phyloP scores from a whole-genome alignment of 202 grass and related monocot species.

The Eragrostis tef region DNA sequence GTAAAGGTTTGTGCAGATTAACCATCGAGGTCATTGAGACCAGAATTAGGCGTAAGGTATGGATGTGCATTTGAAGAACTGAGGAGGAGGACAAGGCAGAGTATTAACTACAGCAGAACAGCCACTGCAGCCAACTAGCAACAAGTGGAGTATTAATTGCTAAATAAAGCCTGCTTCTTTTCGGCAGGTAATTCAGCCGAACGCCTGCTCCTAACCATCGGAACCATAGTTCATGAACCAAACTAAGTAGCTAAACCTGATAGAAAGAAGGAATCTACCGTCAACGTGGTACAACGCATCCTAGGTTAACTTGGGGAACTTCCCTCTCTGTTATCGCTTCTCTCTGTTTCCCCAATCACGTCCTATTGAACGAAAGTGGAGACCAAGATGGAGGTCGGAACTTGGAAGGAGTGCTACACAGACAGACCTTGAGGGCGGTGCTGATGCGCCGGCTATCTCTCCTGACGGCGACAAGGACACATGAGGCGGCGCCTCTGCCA shows the following conservation, averaged over 20 bases:
- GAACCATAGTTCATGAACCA: neutral
- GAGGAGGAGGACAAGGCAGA: neutral
- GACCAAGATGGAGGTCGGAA: neutral
- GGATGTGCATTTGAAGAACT: neutral
- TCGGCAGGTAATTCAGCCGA: neutral
- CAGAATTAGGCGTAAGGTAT: neutral
- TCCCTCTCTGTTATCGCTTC: neutral
- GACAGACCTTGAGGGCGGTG: conserved; percentile 51
- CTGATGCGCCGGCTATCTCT: conserved; percentile 12
- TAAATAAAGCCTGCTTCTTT: neutral
- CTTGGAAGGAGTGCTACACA: neutral
- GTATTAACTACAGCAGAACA: neutral
- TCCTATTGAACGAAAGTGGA: neutral
- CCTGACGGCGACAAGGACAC: neutral
- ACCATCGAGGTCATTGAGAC: neutral
- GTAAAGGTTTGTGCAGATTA: neutral
- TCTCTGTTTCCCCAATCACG: neutral
- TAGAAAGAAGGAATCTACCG: neutral
- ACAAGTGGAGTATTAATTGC: neutral
- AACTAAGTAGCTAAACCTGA: neutral
- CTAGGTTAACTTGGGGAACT: neutral
- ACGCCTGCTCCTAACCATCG: neutral
- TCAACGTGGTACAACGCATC: neutral
- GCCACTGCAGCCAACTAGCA: neutral
- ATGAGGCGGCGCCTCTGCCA: conserved; percentile 30